A percentile compares a stretch with the other conserved stretches of the same genome.
Evolutionary conservation across 177 flowering plant species (phyloP).

Genomic region (Vitis hybrid): DNA sequence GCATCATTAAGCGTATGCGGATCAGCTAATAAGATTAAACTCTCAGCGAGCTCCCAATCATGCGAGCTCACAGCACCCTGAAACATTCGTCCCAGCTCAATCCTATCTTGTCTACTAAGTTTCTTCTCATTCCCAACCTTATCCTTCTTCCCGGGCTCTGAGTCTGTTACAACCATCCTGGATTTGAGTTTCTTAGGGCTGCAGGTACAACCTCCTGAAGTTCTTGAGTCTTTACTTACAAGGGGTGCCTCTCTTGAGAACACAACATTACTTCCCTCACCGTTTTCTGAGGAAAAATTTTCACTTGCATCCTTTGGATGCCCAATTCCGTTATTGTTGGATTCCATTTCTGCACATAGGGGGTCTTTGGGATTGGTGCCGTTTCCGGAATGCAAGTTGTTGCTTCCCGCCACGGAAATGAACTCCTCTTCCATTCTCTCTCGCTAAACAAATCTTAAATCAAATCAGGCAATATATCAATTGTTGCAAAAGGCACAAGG

Average conservation of each 20-base stretch:
- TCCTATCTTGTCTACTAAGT: slow-evolving; percentile 72
- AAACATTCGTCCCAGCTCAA: slow-evolving; percentile 75
- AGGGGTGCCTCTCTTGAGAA: slow-evolving; percentile 70
- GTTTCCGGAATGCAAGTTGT: slow-evolving; percentile 20
- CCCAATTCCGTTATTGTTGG: slow-evolving; percentile 25
- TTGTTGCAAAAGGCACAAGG: not conserved
- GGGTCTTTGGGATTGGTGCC: slow-evolving; percentile 29
- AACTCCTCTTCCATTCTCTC: slow-evolving; percentile 38
- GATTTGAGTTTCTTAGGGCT: slow-evolving; percentile 59
- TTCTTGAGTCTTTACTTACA: slow-evolving; percentile 33
- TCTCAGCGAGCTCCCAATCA: slow-evolving; percentile 85
- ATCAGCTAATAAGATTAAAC: slow-evolving; percentile 71
- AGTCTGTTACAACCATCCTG: slow-evolving; percentile 38
- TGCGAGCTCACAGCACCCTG: slow-evolving; percentile 83
- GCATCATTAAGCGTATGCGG: slow-evolving; percentile 85
- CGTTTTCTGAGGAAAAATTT: slow-evolving; percentile 29
- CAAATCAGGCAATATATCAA: slow-evolving; percentile 6
- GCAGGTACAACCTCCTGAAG: slow-evolving; percentile 39
- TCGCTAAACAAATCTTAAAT: slow-evolving; percentile 1
- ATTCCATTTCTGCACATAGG: slow-evolving; percentile 42
- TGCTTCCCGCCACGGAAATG: slow-evolving; percentile 10
- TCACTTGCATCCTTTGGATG: slow-evolving; percentile 25
- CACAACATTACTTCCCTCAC: slow-evolving; percentile 62
- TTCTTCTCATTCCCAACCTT: slow-evolving; percentile 52
- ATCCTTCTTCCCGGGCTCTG: slow-evolving; percentile 49